These are phyloP conservation scores for Apiospora hydei DNA, from an alignment of 2,329 filamentous ascomycete genomes.

Conservation along the genomic window DNA sequence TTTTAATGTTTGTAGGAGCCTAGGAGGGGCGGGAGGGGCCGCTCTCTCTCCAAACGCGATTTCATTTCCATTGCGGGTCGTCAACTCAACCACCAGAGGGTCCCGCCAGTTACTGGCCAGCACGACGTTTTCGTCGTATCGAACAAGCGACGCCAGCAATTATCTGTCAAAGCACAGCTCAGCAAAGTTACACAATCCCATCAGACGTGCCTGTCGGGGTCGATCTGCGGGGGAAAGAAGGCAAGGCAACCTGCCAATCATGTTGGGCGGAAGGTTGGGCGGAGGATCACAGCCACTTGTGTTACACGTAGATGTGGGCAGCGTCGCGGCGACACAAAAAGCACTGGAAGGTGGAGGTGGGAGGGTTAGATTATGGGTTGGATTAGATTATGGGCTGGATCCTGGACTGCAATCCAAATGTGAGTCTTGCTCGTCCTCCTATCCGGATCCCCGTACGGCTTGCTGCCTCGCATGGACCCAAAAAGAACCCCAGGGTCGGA, in stretches of 20 bases:
- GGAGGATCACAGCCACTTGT: neutral
- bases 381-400: neutral
- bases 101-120: too few species aligned
- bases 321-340: neutral
- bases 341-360: too few species aligned
- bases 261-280: neutral
- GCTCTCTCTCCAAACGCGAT: neutral
- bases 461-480: neutral
- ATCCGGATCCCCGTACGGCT: neutral
- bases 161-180: too few species aligned
- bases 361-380: neutral
- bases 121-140: too few species aligned
- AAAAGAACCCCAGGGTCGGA: too few species aligned
- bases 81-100: neutral
- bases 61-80: neutral
- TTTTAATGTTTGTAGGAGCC: neutral
- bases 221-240: neutral
- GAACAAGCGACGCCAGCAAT: too few species aligned
- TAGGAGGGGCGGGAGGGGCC: slow-evolving; percentile 1
- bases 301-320: neutral
- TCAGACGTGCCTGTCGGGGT: neutral
- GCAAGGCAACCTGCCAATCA: neutral
- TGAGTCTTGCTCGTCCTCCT: neutral
- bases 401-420: neutral
- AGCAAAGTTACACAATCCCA: neutral